Evolutionary conservation across 2,329 filamentous ascomycete genomes (phyloP), one percentile per base, ranked within the genome.

Genomic region (Fusarium sambucinum): DNA sequence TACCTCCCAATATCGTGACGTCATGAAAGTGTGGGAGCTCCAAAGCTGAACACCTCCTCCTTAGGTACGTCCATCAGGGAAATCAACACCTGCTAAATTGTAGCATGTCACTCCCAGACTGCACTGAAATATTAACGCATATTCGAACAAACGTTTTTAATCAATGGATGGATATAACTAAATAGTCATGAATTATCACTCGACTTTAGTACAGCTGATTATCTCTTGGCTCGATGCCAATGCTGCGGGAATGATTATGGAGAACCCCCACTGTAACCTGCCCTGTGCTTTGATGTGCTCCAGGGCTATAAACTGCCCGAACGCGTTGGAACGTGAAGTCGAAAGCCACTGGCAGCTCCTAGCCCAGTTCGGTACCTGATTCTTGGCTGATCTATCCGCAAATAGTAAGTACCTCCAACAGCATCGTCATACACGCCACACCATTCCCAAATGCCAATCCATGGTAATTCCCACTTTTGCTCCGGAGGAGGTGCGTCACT

Each of bases 371-470:
- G 41, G 30, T 64, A 64, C 61, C 9, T 58, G 6, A 3, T 5
- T 6, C 17, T 14, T 6, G 10, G 1, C 27, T 13, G 9, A 3
- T 14, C 8, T 3, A 2, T 10, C 12, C 8, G 27, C 32, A 50
- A 45, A 10, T 2, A 21, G 4, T 11, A 70, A 56, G 66, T 69
- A 70, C 38, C 53, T 21, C 30, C 27, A 35, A 32, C 58, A 64
- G 38, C 47, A 65, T 68, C 72, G 70, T 74, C 72, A 74, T 74
- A 70, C 70, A 70, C 68, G 68, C 68, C 68, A 70, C 64, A 69
- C 55, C 63, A 70, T 68, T 68, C 68, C 67, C 63, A 35, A 40
- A 69, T 42, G 59, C 66, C 41, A 27, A 16, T 13, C 17, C 17
- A 21, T 30, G 23, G 35, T 62, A 30, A 55, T 74, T 66, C 70